Evolutionary conservation across 2,329 filamentous ascomycete genomes (phyloP), one percentile per base, ranked within the genome.

Genomic region (Hawksworthiomyces lignivorus): DNA sequence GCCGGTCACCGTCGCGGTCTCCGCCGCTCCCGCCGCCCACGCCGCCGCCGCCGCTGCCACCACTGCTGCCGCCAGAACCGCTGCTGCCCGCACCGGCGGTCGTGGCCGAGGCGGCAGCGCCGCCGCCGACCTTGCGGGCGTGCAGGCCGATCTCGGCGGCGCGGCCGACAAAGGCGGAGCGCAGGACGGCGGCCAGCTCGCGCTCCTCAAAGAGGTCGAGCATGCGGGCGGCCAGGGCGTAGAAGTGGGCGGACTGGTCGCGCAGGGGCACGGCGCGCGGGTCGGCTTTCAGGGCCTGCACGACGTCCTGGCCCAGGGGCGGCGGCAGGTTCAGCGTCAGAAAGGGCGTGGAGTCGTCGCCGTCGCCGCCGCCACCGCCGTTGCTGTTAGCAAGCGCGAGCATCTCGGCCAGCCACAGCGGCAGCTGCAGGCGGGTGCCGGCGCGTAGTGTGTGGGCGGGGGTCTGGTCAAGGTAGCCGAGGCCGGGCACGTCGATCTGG

Each of bases 321-420:
- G 76, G 62, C 1, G 92, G 90, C 7, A 94, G 76, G 57, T 92
- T 88, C 46, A 97, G 77, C 0, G 84, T 84, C 4, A 92, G 75
- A 19, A 88, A 77, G 7, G 83, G 48, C 7, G 26, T 36, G 9
- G 67, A 43, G 2, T 61, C 52, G 19, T 69, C 62, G 21, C 64
- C 62, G 27, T 52, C 48, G 39, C 50, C 56, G 34, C 50, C 53
- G 45, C 45, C 58, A 36, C 20, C 27, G 38, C 20, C 44, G 29
- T 38, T 36, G 18, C 20, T 40, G 21, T 70, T 72, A 49, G 77
- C 80, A 33, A 94, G 75, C 22, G 87, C 86, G 39, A 98, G 84
- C 76, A 96, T 90, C 62, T 95, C 87, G 52, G 84, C 88, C 11
- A 98, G 80, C 92, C 92, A 98, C 51, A 97, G 73, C 2, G 92